Base-by-base conservation (phyloP, 768 basidiomycete genomes). In the Agaricus sinodeliciosus region DNA sequence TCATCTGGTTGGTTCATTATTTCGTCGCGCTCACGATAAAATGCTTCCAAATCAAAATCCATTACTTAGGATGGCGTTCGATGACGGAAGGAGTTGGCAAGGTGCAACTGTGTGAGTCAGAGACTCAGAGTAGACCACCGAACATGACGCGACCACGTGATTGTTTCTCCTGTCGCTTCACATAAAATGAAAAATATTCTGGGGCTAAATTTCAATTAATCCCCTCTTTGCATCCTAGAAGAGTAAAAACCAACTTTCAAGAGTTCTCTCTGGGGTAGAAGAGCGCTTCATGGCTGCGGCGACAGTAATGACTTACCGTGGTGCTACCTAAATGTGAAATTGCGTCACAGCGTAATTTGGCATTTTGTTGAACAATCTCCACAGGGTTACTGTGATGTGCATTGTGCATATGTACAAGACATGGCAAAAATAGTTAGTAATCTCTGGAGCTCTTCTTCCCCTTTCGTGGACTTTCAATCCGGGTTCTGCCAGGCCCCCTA, bases 1-100 rank as follows among this genome's bases (percentile, higher is more conserved):
- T 82, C 79, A 36, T 81, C 76, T 3, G 79, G 76, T 15, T 78
- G 54, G 43, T 68, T 72, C 79, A 83, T 78, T 8, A 70, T 72
- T 49, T 64, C 66, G 47, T 83, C 77, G 63, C 78, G 79, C 62
- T 83, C 82, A 18, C 62, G 63, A 58, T 78, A 84, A 56, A 80
- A 83, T 1, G 66, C 63, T 9, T 80, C 70, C 11, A 74, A 27
- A 51, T 74, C 71, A 37, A 69, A 62, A 57, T 67, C 63, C 52
- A 63, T 53, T 44, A 49, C 45, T 7, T 25, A 18, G 18, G 46
- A 45, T 3, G 37, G 16, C 15, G 15, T 39, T 39, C 4, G 36
- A 26, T 22, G 44, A 15, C 12, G n/a, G 18, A 46, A 36, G 43
- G 9, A 31, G 51, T 28, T 36, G 31, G 9, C 43, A 44, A 44